Conservation (phyloP, 169 alveolate genomes). For the Plasmodium inui region DNA sequence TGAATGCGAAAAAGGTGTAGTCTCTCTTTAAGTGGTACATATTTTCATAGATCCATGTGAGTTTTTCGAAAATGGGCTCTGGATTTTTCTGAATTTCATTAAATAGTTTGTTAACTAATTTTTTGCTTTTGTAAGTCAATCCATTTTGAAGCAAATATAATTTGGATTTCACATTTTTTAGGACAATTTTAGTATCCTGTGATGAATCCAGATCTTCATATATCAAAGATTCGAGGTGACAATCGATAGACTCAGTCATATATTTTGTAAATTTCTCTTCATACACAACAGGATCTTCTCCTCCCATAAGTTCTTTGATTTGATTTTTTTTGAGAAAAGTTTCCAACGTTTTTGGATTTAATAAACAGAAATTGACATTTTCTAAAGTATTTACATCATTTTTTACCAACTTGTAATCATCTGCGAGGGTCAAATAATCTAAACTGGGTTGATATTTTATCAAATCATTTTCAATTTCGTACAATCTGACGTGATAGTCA, state of each 20-base stretch:
- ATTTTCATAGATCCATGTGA: conserved; percentile 1
- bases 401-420: conserved; percentile 21
- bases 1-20: neutral
- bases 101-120: neutral
- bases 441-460: neutral
- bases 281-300: neutral
- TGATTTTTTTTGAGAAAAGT: conserved; percentile 33
- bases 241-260: conserved; percentile 36
- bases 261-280: conserved; percentile 12
- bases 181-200: conserved; percentile 4
- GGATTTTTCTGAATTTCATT: conserved; percentile 4
- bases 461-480: conserved; percentile 11
- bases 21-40: neutral
- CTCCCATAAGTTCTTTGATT: neutral
- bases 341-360: conserved; percentile 53
- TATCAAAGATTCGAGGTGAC: conserved; percentile 50
- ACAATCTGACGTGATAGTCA: neutral
- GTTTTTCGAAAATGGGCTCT: neutral
- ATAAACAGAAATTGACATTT: conserved; percentile 50
- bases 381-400: neutral
- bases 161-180: conserved; percentile 1
- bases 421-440: conserved; percentile 26
- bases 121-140: conserved; percentile 21
- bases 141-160: conserved; percentile 36
- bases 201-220: conserved; percentile 8